Percentiles rank a stretch among this genome's conserved stretches.
These are phyloP conservation scores for Penicillium nordicum DNA, from an alignment of 2,329 filamentous ascomycete species.

Conservation along the genomic window DNA sequence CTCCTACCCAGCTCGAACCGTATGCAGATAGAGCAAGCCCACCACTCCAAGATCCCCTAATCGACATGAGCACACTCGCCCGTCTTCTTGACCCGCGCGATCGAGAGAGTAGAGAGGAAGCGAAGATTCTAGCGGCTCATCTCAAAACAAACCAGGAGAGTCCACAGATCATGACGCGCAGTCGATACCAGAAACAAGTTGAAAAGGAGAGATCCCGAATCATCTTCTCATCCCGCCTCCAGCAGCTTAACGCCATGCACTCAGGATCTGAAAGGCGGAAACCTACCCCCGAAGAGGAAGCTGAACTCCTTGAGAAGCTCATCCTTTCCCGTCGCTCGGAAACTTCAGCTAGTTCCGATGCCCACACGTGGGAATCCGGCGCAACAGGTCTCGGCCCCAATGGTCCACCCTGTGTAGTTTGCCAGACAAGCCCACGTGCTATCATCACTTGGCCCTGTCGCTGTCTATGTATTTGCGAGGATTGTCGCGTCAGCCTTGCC, in stretches of 20 bases:
- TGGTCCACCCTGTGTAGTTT: conserved; percentile 87
- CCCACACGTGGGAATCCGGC: conserved; percentile 62
- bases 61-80: conserved; percentile 68
- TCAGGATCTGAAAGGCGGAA: conserved; percentile 25
- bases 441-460: conserved; percentile 96
- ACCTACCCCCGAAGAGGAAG: conserved; percentile 53
- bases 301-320: conserved; percentile 56
- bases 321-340: conserved; percentile 53
- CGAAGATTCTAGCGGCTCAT: conserved; percentile 75
- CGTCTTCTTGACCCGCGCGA: conserved; percentile 77
- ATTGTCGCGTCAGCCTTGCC: conserved; percentile 86
- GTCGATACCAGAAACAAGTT: conserved; percentile 66
- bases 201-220: conserved; percentile 69
- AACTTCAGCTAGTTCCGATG: conserved; percentile 10
- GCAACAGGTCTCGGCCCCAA: conserved; percentile 69
- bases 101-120: conserved; percentile 74
- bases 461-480: conserved; percentile 90
- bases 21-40: conserved; percentile 48
- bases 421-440: conserved; percentile 78
- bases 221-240: conserved; percentile 50
- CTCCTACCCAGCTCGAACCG: conserved; percentile 69
- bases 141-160: conserved; percentile 56
- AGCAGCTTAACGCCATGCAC: conserved; percentile 23
- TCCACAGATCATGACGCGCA: conserved; percentile 70
- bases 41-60: conserved; percentile 58